phyloP scores from a whole-genome alignment of 192 early-diverging fungal genomes.

The Phlyctochytrium bullatum region DNA sequence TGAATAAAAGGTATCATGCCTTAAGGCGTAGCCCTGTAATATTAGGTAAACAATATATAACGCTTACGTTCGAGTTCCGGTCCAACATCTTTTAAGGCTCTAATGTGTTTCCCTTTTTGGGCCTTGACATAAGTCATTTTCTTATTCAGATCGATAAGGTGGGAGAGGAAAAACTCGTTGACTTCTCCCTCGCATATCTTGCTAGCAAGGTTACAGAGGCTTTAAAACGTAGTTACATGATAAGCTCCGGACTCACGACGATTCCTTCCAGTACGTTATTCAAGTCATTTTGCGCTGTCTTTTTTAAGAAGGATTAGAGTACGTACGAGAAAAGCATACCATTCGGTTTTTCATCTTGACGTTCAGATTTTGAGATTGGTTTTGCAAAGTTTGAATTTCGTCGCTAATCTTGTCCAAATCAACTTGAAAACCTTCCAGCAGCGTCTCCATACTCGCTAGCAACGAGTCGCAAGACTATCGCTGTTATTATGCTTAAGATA shows the following conservation, averaged over 20 bases:
- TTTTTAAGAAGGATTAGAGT: background rate
- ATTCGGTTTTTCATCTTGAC: conserved; percentile 80
- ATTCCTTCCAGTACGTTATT: conserved; percentile 78
- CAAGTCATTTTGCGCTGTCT: conserved; percentile 67
- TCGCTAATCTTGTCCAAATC: conserved; percentile 84
- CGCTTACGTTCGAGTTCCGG: conserved; percentile 87
- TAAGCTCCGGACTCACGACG: conserved; percentile 61
- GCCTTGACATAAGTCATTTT: conserved; percentile 80
- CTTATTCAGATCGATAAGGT: conserved; percentile 81
- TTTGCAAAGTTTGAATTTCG: conserved; percentile 87
- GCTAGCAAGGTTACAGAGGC: conserved; percentile 21
- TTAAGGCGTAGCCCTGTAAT: conserved; percentile 59
- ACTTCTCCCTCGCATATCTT: conserved; percentile 92
- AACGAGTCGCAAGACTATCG: conserved; percentile 45
- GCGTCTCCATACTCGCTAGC: conserved; percentile 78
- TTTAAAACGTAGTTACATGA: conserved; percentile 30
- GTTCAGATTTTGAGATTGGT: conserved; percentile 76
- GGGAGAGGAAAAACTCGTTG: conserved; percentile 84
- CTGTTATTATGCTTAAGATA: background rate
- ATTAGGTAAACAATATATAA: background rate
- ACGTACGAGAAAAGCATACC: conserved; percentile 10
- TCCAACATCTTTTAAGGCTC: conserved; percentile 78
- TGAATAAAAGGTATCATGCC: conserved; percentile 29
- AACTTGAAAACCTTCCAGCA: conserved; percentile 81
- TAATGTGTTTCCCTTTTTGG: conserved; percentile 72